Base-by-base conservation (phyloP, 228 moss, liverwort and hornwort species). In the Sphagnum magellanicum region DNA sequence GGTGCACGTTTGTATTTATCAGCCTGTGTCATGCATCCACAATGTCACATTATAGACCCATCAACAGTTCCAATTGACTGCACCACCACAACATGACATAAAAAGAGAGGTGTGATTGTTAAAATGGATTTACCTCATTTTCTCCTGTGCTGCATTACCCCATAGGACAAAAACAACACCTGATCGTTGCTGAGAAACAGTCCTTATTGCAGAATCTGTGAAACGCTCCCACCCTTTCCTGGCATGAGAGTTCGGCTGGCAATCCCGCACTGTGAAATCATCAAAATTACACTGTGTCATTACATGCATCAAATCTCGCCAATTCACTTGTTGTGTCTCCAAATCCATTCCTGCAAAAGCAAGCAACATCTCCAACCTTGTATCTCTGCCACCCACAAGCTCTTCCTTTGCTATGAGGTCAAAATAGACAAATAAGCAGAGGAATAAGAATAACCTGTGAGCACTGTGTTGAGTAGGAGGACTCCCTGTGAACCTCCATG, bases 381-480 rank as follows among this genome's bases (percentile, higher is more conserved):
- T 32, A 32, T 32, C 32, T 32, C 32, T 32, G 32, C 32, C 32
- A 32, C 3, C 32, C 32, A 32, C 32, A 32, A 32, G 32, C 32
- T 32, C 32, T 32, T 32, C 32, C 32, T 32, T 32, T 32, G 32
- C 32, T 32, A 3, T 32, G 3, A 32, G 3, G 3, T 32, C 32
- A 32, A 32, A 32, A 32, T 32, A 32, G 32, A 32, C 32, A 32
- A 32, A 32, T 32, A 32, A 32, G 32, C 32, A 32, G 32, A 32
- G 32, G 32, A 32, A 32, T 32, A 32, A 32, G 32, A 32, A 32
- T n/a, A 72, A 97, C 97, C 97, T 82, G 93, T 98, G 60, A 98
- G 88, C 16, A 91, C 93, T 60, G 91, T 79, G 61, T 98, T 98
- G 48, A 98, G 85, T 74, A 98, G 70, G 69, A 96, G 88, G 69